Evolutionary conservation across 495 filamentous ascomycete genomes (phyloP).

Genomic region (Elaphomyces granulatus): DNA sequence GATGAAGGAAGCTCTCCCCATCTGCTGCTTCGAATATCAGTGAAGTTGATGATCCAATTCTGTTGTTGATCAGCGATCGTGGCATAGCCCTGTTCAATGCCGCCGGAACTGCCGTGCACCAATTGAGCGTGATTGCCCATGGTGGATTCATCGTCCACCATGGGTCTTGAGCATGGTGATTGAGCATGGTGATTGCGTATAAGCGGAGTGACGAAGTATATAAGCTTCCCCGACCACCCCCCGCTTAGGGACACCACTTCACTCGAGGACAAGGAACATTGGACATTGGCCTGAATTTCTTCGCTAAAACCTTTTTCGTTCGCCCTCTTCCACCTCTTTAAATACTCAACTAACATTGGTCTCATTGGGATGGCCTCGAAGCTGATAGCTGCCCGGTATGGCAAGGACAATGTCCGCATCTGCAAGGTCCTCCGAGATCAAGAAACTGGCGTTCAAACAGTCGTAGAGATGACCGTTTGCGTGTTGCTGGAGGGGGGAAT

Average conservation of each 20-base stretch:
- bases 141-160: too few relatives aligned
- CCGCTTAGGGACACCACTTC: not conserved
- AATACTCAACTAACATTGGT: not conserved
- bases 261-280: not conserved
- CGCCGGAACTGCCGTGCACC: too few relatives aligned
- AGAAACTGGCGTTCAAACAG: conserved; percentile 60
- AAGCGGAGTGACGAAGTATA: too few relatives aligned
- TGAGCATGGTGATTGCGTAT: too few relatives aligned
- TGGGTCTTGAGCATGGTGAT: too few relatives aligned
- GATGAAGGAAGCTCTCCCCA: too few relatives aligned
- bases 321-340: not conserved
- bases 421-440: conserved; percentile 80
- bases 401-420: conserved; percentile 97
- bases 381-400: conserved; percentile 66
- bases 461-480: conserved; percentile 91
- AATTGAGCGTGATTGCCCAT: too few relatives aligned
- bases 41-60: too few relatives aligned
- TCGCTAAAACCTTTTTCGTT: not conserved
- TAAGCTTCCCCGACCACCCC: too few relatives aligned
- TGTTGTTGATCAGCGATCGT: too few relatives aligned
- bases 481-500: conserved; percentile 83
- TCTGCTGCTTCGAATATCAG: too few relatives aligned
- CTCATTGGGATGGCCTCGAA: conserved; percentile 32
- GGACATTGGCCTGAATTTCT: not conserved
- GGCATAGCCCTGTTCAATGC: too few relatives aligned